Evolutionary conservation across 345 rosid genomes (phyloP).

Genomic region (Gossypium arboreum): DNA sequence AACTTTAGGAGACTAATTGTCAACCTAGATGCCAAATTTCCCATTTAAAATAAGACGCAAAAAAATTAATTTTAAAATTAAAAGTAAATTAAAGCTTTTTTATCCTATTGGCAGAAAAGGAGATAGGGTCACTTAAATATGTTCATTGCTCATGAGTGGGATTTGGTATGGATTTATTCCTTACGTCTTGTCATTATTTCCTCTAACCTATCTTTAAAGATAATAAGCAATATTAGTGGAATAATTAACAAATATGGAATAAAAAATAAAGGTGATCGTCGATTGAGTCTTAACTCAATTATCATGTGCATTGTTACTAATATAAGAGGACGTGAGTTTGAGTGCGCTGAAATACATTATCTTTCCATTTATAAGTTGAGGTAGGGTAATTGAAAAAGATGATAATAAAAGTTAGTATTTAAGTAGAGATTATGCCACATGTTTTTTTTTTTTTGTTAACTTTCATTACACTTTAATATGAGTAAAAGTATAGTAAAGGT

Average conservation of each 20-base stretch:
- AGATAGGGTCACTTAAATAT: conserved; percentile 24
- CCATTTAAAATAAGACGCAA: conserved; percentile 9
- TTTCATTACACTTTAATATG: too few species aligned
- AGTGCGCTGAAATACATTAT: too few species aligned
- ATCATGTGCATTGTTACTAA: accelerated
- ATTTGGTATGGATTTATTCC: conserved; percentile 45
- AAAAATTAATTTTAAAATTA: background rate
- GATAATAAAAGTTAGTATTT: too few species aligned
- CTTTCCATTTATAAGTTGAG: too few species aligned
- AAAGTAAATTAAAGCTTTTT: conserved; percentile 3
- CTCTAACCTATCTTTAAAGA: background rate
- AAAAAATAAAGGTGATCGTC: background rate
- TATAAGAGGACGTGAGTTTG: accelerated
- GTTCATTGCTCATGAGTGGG: conserved; percentile 44
- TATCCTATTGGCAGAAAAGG: conserved; percentile 28
- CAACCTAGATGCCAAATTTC: conserved; percentile 15
- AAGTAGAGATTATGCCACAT: too few species aligned
- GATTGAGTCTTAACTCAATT: too few species aligned
- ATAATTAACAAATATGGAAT: background rate
- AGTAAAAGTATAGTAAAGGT: too few species aligned
- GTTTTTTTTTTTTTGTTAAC: too few species aligned
- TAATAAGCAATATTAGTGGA: conserved; percentile 24
- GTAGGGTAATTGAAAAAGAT: too few species aligned
- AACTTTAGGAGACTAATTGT: background rate
- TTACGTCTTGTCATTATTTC: conserved; percentile 7